phyloP scores from a whole-genome alignment of 2,329 filamentous ascomycete species.

The Fusarium sp. region DNA sequence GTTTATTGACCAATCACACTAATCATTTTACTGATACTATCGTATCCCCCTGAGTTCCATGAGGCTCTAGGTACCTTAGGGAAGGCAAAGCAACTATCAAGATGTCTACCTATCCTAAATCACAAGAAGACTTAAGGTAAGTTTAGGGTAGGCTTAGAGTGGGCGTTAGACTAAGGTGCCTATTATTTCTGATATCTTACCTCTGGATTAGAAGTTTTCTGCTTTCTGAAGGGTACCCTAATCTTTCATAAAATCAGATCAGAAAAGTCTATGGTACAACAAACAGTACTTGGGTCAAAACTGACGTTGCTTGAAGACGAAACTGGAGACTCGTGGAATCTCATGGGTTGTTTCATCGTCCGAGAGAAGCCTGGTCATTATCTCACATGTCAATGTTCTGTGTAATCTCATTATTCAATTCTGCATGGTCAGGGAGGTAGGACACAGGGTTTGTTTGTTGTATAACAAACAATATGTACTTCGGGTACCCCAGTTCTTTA shows the following conservation, averaged over 20 bases:
- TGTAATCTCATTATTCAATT: neutral
- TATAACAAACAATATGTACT: neutral
- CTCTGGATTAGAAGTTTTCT: neutral
- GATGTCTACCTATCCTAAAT: neutral
- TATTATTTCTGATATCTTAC: neutral
- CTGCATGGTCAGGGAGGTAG: neutral
- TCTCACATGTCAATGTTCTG: neutral
- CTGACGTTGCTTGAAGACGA: neutral
- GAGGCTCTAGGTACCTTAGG: neutral
- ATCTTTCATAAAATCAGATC: neutral
- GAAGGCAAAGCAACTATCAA: neutral
- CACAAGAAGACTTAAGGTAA: neutral
- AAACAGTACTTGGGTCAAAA: neutral
- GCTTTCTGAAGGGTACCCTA: neutral
- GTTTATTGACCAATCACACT: slow-evolving; percentile 11
- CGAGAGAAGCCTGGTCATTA: neutral
- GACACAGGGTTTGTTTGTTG: neutral
- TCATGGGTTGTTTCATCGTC: neutral
- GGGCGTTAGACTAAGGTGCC: neutral
- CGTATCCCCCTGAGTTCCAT: neutral
- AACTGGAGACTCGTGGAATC: neutral
- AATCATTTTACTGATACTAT: neutral
- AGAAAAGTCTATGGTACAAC: neutral
- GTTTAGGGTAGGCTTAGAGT: neutral
- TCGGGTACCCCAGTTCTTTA: neutral